Evolutionary conservation across 805 yeast genomes (phyloP).

Genomic region (Cyberlindnera euphorbiiphila): DNA sequence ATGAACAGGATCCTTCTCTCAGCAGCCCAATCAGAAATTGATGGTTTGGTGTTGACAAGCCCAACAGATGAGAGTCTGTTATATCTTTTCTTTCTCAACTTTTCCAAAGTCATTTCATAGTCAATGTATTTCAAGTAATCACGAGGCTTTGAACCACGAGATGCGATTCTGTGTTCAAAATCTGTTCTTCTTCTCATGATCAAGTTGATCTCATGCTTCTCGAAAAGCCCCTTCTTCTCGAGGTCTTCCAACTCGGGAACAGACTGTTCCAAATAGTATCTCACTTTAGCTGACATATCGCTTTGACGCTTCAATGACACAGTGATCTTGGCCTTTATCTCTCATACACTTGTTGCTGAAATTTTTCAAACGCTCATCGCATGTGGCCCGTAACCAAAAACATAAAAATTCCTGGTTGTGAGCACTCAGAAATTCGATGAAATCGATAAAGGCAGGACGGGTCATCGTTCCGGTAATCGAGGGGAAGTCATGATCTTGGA

Average conservation of each 20-base stretch:
- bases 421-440: background rate
- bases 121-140: conserved; percentile 78
- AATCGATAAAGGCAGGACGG: background rate
- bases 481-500: no score
- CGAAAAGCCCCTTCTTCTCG: conserved; percentile 74
- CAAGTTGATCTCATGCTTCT: conserved; percentile 72
- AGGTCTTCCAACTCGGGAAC: conserved; percentile 93
- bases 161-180: conserved; percentile 84
- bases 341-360: no score
- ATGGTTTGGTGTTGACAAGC: conserved; percentile 53
- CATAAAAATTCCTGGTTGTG: no score
- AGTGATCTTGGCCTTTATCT: no score
- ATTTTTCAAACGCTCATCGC: background rate
- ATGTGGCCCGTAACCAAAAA: background rate
- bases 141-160: conserved; percentile 73
- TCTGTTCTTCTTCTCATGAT: conserved; percentile 93
- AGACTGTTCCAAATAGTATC: conserved; percentile 59
- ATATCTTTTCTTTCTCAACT: conserved; percentile 67
- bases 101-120: conserved; percentile 78
- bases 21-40: conserved; percentile 85
- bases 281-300: conserved; percentile 39
- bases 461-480: no score
- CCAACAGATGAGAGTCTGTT: conserved; percentile 54
- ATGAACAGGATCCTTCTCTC: conserved; percentile 75
- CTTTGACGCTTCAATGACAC: no score